A percentile compares a stretch with the other conserved stretches of the same genome.
These are phyloP conservation scores for Aspergillus sp. DNA, from an alignment of 2,329 filamentous ascomycete species.

Conservation along the genomic window DNA sequence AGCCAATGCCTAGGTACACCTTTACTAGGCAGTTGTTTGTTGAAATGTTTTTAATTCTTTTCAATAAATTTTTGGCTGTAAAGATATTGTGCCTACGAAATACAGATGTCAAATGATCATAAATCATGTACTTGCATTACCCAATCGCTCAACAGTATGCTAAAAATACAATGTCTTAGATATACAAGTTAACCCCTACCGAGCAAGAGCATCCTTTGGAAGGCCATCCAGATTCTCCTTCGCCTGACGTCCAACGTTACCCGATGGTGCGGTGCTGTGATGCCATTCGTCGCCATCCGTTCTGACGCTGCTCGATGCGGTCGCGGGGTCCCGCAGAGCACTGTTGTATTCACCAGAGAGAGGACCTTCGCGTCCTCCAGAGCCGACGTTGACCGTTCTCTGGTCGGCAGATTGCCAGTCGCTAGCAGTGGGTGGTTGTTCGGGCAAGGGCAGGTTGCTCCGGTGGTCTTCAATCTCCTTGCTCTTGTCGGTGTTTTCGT, in stretches of 20 bases:
- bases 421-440: constrained; percentile 66
- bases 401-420: constrained; percentile 71
- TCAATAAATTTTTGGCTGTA: too few relatives aligned
- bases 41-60: too few relatives aligned
- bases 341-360: constrained; percentile 43
- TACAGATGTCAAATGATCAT: too few relatives aligned
- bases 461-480: constrained; percentile 61
- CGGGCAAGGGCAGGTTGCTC: constrained; percentile 70
- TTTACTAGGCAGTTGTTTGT: too few relatives aligned
- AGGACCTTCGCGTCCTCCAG: constrained; percentile 50
- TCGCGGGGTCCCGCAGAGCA: constrained; percentile 51
- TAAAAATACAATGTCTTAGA: neutral
- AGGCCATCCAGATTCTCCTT: constrained; percentile 50
- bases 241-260: constrained; percentile 55
- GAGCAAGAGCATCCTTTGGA: constrained; percentile 54
- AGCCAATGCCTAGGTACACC: too few relatives aligned
- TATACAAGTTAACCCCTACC: constrained; percentile 24
- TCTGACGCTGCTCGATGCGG: constrained; percentile 49
- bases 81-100: too few relatives aligned
- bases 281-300: constrained; percentile 47
- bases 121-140: too few relatives aligned
- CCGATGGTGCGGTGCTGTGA: constrained; percentile 42
- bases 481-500: constrained; percentile 46
- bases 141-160: too few relatives aligned
- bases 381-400: constrained; percentile 62